Percentiles rank a stretch among this genome's conserved stretches.
phyloP scores from a whole-genome alignment of 2,329 filamentous ascomycete genomes.

The Botrytis cinerea region DNA sequence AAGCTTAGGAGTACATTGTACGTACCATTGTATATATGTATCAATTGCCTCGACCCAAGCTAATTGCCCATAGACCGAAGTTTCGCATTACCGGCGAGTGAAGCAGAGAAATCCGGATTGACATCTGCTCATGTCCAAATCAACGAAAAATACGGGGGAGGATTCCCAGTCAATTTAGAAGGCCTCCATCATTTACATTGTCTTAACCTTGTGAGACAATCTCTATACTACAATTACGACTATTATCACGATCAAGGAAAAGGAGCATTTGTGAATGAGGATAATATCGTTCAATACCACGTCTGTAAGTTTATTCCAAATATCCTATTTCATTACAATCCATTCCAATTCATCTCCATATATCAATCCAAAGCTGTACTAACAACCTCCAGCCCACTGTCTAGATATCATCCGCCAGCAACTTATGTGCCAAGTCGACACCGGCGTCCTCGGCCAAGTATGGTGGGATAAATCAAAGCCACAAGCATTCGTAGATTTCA shows the following conservation, averaged over 20 bases:
- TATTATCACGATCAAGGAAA: conserved; percentile 50
- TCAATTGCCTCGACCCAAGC: background rate
- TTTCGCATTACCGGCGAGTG: conserved; percentile 45
- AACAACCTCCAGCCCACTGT: conserved; percentile 49
- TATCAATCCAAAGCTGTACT: background rate
- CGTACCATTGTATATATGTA: background rate
- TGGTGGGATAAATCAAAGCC: conserved; percentile 51
- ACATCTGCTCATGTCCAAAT: conserved; percentile 53
- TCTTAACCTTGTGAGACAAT: conserved; percentile 54
- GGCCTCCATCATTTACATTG: conserved; percentile 54
- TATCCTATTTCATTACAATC: background rate
- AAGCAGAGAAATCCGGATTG: conserved; percentile 49
- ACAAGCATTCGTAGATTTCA: conserved; percentile 54
- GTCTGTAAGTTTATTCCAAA: conserved; percentile 47
- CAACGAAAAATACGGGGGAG: conserved; percentile 52
- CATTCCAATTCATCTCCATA: background rate
- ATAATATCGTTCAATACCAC: conserved; percentile 52
- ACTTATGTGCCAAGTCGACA: conserved; percentile 56
- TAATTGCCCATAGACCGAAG: conserved; percentile 36
- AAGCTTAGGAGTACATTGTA: conserved; percentile 53
- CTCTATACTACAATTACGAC: conserved; percentile 54
- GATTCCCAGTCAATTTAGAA: conserved; percentile 52
- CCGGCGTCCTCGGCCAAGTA: conserved; percentile 55
- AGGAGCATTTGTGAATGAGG: conserved; percentile 52
- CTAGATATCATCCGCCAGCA: conserved; percentile 57